Evolutionary conservation across 169 alveolate species (phyloP), one percentile per base, ranked within the genome.

Genomic region (Pseudocohnilembus persalinus): DNA sequence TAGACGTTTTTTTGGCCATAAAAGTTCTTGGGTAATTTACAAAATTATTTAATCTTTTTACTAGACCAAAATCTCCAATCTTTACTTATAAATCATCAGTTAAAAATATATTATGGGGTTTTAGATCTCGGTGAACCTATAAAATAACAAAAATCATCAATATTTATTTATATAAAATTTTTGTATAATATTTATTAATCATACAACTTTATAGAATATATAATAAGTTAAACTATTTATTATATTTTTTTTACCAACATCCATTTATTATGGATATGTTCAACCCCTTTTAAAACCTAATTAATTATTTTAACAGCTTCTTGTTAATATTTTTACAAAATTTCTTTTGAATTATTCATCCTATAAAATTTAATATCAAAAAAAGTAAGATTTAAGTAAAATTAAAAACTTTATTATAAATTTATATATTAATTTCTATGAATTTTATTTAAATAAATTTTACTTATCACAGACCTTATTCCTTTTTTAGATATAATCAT

Each of bases 41-140:
- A 0, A 77, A 27, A 11, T 77, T 77, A n/a, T 68, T 35, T 6
- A 79, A 29, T 63, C 64, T 79, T 64, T 79, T 79, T 28, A 74
- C 88, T 30, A 83, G 64, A 11, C 88, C 88, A 27, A 83, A 83
- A 63, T 83, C 88, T 34, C 88, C 88, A 74, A 83, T 83, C 63
- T 83, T 83, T 0, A 83, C 81, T 29, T 34, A 35, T 29, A 73
- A 31, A 31, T 83, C 68, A 20, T 83, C 65, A 15, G 81, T 76
- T 34, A 83, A 83, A 49, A 83, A 83, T 28, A 83, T 83, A 30
- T 83, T 83, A 31, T 76, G 73, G 0, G 88, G 88, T 76, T 83
- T 83, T 11, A 83, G 63, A 29, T 83, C 88, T 83, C 88, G 32
- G 31, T 83, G 88, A 15, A 83, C n/a, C n/a, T n/a, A n/a, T n/a